A percentile compares a stretch with the other conserved stretches of the same genome.
Evolutionary conservation across 768 basidiomycete species (phyloP).

Genomic region (Mycena amicta): DNA sequence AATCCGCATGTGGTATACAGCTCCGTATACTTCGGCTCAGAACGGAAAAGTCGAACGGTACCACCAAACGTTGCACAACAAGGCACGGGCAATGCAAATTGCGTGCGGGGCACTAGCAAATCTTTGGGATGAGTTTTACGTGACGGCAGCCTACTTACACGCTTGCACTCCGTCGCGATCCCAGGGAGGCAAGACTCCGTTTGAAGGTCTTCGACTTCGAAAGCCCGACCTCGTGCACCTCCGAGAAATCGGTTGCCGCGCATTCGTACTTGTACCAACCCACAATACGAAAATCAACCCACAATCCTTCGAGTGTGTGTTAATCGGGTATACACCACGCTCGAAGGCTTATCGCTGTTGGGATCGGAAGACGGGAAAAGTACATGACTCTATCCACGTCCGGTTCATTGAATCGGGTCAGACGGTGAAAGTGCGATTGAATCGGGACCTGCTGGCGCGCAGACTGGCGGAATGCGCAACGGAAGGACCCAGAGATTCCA

Average conservation of each 20-base stretch:
- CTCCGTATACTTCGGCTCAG: slow-evolving; percentile 39
- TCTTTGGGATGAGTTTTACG: slow-evolving; percentile 37
- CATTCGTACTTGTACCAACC: slow-evolving; percentile 28
- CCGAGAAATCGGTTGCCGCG: slow-evolving; percentile 31
- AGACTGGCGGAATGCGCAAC: neutral
- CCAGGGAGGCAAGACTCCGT: slow-evolving; percentile 19
- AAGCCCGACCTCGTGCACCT: slow-evolving; percentile 31
- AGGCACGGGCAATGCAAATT: slow-evolving; percentile 32
- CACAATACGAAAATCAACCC: slow-evolving; percentile 30
- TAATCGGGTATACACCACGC: neutral
- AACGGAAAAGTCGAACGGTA: slow-evolving; percentile 39
- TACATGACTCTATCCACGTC: slow-evolving; percentile 23
- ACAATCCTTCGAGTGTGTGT: neutral
- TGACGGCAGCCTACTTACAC: slow-evolving; percentile 30
- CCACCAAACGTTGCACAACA: slow-evolving; percentile 36
- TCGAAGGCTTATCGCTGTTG: slow-evolving; percentile 21
- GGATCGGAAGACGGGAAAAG: slow-evolving; percentile 2
- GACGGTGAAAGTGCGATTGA: neutral
- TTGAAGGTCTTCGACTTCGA: slow-evolving; percentile 1
- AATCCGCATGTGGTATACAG: slow-evolving; percentile 24
- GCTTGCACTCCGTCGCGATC: slow-evolving; percentile 26
- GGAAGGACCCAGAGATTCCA: neutral
- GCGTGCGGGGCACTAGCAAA: slow-evolving; percentile 27
- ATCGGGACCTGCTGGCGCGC: neutral
- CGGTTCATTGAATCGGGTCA: slow-evolving; percentile 21